Conservation (phyloP, 1,284 basidiomycete genomes). For the Trichosporon coremiiforme region DNA sequence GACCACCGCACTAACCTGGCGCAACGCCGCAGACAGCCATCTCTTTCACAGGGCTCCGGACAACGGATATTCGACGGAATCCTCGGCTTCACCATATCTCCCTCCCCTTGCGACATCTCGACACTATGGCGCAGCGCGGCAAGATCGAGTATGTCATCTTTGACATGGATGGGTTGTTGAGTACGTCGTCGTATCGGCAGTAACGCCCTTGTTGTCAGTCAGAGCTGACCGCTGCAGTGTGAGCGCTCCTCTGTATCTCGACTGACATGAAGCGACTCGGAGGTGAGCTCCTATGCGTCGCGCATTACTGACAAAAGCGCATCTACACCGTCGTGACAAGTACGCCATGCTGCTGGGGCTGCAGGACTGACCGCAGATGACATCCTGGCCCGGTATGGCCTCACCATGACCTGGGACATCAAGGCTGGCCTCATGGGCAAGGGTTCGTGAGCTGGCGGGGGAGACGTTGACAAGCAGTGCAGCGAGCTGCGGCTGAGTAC, state of each 20-base stretch:
- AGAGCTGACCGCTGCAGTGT: conserved; percentile 36
- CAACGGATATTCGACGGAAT: too few species aligned
- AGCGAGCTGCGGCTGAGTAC: conserved; percentile 46
- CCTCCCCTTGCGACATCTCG: not conserved
- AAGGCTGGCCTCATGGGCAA: conserved; percentile 57
- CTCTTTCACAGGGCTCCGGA: too few species aligned
- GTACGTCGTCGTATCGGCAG: conserved; percentile 27
- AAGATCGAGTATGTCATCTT: conserved; percentile 56
- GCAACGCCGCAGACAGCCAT: too few species aligned
- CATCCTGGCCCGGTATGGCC: conserved; percentile 53
- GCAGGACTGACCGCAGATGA: conserved; percentile 40
- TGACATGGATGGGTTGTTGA: conserved; percentile 56
- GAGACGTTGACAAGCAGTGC: conserved; percentile 24
- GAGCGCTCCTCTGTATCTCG: conserved; percentile 19
- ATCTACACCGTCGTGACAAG: conserved; percentile 55
- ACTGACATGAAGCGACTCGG: conserved; percentile 38
- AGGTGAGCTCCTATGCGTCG: conserved; percentile 28
- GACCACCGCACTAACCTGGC: not conserved
- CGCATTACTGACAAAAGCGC: conserved; percentile 35
- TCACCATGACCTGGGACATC: conserved; percentile 55
- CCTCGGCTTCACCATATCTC: not conserved
- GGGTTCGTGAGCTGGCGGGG: conserved; percentile 33
- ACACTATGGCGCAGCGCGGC: conserved; percentile 26
- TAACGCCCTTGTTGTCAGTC: not conserved
- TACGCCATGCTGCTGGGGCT: conserved; percentile 15